Evolutionary conservation across 345 rosid species (phyloP), one percentile per base, ranked within the genome.

Genomic region (Barbarea vulgaris): DNA sequence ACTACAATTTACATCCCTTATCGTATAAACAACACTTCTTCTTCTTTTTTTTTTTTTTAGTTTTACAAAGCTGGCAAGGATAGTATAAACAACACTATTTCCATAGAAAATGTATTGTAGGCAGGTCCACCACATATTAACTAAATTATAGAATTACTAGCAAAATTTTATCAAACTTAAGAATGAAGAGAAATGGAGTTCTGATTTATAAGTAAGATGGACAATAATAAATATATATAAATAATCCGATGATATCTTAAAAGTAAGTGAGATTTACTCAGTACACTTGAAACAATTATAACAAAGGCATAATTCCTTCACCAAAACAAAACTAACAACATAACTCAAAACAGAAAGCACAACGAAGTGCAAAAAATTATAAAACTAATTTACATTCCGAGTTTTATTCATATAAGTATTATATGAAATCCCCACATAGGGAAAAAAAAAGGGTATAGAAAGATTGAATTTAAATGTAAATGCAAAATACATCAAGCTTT

Each of bases 401-500:
- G 17, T 19, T 36, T 17, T 64, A 52, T 63, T 54, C 9, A 41
- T 33, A 42, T 41, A 30, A 14, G 19, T 52, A 15, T 31, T 19
- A 72, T 53, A 41, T 9, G 56, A 72, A 71, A 71, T 37, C 50
- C 61, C 75, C 42, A 62, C 44, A 18, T 4, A 39, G 37, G 69
- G 0, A 9, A 14, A 55, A 30, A 31, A 27, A 27, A 28, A n/a
- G n/a, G 4, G 3, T 28, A 7, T 37, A 64, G 9, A 64, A 42
- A 55, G 0, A 42, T 30, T 73, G 64, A 7, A 54, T 52, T 61
- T 27, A 59, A 21, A 53, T 39, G 69, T 37, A 68, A 28, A 27
- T 3, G 22, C 53, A 53, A 68, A 28, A 27, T 3, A 31, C 53
- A 53, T 80, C 76, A 84, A 73, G 84, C 86, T 84, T 88, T 83